A percentile compares a stretch with the other conserved stretches of the same genome.
These are phyloP conservation scores for Solanum raphanifolium DNA, from an alignment of 257 asterid species.

Conservation along the genomic window DNA sequence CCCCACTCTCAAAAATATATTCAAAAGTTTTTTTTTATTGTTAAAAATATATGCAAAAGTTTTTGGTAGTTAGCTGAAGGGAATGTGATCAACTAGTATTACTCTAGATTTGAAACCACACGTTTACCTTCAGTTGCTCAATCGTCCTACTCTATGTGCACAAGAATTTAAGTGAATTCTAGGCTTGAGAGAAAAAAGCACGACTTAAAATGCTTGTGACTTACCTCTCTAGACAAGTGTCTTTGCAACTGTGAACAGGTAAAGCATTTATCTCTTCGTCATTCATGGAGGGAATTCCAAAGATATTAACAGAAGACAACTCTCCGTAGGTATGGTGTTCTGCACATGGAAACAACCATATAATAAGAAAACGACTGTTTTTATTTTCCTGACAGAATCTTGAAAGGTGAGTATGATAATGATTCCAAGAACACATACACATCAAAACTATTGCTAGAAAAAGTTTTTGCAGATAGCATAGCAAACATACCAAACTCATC, in stretches of 20 bases:
- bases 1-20: neutral
- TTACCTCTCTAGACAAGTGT: neutral
- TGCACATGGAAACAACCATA: neutral
- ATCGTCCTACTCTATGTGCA: neutral
- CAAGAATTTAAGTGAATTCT: neutral
- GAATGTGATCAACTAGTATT: neutral
- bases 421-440: neutral
- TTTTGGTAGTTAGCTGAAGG: neutral
- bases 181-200: neutral
- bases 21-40: neutral
- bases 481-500: neutral
- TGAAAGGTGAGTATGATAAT: neutral
- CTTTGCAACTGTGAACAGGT: neutral
- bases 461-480: neutral
- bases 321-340: neutral
- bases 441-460: neutral
- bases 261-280: slow-evolving; percentile 1
- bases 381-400: neutral
- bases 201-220: neutral
- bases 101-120: neutral
- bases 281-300: neutral
- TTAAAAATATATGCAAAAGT: neutral
- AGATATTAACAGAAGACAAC: neutral
- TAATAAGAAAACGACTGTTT: neutral
- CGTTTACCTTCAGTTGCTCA: neutral